Conservation (phyloP, 805 yeast species). For the Candida berthetii region DNA sequence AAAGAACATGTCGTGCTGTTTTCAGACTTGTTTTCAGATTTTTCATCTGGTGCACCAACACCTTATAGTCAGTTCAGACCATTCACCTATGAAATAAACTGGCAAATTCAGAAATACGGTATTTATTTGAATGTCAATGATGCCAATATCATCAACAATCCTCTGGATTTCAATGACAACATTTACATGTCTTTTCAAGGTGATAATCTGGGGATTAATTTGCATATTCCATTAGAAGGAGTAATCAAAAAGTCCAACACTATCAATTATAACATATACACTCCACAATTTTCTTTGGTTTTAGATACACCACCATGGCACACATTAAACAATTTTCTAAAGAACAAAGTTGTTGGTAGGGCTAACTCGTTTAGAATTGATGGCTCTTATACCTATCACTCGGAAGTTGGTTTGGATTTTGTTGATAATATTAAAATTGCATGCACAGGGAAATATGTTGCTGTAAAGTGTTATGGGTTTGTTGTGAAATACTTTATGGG, state of each 20-base stretch:
- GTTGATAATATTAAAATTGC: conserved; percentile 65
- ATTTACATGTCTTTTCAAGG: conserved; percentile 73
- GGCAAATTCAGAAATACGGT: conserved; percentile 54
- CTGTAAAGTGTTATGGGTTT: conserved; percentile 73
- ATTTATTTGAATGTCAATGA: conserved; percentile 79
- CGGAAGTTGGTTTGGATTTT: conserved; percentile 54
- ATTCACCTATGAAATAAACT: conserved; percentile 49
- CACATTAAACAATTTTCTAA: conserved; percentile 68
- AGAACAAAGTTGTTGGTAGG: conserved; percentile 57
- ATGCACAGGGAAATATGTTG: conserved; percentile 59
- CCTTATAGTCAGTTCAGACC: conserved; percentile 80
- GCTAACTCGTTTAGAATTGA: conserved; percentile 52
- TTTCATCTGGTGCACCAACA: conserved; percentile 62
- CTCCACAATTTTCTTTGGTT: conserved; percentile 56
- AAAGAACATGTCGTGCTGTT: conserved; percentile 78
- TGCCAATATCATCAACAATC: conserved; percentile 82
- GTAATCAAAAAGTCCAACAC: conserved; percentile 45
- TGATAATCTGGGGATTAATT: conserved; percentile 36
- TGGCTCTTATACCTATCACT: conserved; percentile 63
- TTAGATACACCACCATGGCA: conserved; percentile 91
- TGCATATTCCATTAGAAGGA: conserved; percentile 54
- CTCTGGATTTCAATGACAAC: conserved; percentile 78
- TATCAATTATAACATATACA: conserved; percentile 41
- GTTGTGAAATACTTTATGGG: conserved; percentile 69
- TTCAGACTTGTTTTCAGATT: conserved; percentile 70